Evolutionary conservation across 371 early-diverging fungal species (phyloP).

Genomic region (Lichtheimia ramosa): DNA sequence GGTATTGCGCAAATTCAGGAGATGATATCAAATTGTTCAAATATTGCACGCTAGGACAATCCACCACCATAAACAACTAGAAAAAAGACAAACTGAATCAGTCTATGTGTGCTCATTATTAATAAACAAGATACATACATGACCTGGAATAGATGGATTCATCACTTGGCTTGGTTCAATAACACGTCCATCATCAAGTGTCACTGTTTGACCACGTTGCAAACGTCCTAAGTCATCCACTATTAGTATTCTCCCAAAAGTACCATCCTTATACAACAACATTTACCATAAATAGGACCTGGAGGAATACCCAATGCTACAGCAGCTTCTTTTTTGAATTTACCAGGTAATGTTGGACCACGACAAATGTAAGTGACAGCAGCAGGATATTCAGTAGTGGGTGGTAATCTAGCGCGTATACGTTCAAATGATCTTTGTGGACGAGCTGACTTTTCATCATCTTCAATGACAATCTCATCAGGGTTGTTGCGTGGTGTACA

Average conservation of each 20-base stretch:
- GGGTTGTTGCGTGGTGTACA: constrained; percentile 29
- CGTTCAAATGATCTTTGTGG: background rate
- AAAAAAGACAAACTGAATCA: background rate
- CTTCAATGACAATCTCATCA: constrained; percentile 1
- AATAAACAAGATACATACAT: constrained; percentile 15
- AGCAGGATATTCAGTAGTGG: constrained; percentile 37
- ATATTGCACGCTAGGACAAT: constrained; percentile 74
- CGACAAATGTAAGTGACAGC: constrained; percentile 76
- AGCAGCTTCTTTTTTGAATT: constrained; percentile 79
- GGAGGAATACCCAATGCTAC: constrained; percentile 72
- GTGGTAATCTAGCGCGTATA: constrained; percentile 34
- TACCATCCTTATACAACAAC: background rate
- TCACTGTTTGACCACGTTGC: constrained; percentile 68
- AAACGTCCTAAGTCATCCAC: constrained; percentile 45
- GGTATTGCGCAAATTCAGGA: constrained; percentile 46
- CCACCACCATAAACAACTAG: constrained; percentile 79
- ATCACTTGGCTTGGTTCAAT: constrained; percentile 76
- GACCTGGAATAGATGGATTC: constrained; percentile 39
- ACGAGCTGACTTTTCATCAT: background rate
- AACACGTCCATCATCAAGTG: constrained; percentile 64
- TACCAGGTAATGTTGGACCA: constrained; percentile 79
- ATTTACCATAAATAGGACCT: constrained; percentile 72
- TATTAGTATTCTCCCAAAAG: too few relatives aligned
- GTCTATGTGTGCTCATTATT: too few relatives aligned
- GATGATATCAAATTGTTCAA: constrained; percentile 56